These are phyloP conservation scores for Cystobasidium ongulense DNA, from an alignment of 768 basidiomycete species.

Conservation along the genomic window DNA sequence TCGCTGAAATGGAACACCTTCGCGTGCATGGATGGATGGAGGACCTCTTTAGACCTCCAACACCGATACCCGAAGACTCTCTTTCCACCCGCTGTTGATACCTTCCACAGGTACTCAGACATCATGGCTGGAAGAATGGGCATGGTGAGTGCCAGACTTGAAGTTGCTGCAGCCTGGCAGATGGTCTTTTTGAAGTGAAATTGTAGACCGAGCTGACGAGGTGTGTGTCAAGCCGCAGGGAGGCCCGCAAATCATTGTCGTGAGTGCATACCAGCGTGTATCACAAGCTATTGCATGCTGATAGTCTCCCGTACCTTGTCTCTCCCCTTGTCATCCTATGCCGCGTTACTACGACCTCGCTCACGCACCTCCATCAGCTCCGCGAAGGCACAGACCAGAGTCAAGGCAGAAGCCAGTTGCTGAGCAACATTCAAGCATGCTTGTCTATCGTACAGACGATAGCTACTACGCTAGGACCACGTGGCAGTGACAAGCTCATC, in stretches of 20 bases:
- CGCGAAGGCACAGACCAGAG: slow-evolving; percentile 30
- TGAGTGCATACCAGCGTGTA: background rate
- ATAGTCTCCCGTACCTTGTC: too few relatives aligned
- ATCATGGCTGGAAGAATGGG: slow-evolving; percentile 1
- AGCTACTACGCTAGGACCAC: slow-evolving; percentile 84
- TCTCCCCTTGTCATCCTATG: too few relatives aligned
- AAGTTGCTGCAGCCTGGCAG: too few relatives aligned
- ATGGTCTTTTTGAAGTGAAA: background rate
- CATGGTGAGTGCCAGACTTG: slow-evolving; percentile 6
- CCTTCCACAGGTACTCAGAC: background rate
- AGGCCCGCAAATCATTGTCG: slow-evolving; percentile 8
- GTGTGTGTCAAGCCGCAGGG: background rate
- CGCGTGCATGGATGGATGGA: too few relatives aligned
- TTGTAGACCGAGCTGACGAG: background rate
- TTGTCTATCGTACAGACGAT: slow-evolving; percentile 77
- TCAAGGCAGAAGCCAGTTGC: slow-evolving; percentile 26
- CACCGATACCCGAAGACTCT: background rate
- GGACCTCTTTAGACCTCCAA: background rate
- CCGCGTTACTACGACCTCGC: too few relatives aligned
- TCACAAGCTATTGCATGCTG: too few relatives aligned
- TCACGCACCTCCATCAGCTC: background rate
- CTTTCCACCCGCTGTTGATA: background rate
- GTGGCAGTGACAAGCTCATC: slow-evolving; percentile 98
- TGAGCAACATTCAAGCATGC: slow-evolving; percentile 33
- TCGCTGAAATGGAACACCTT: background rate